Base-by-base conservation (phyloP, 352 stramenopile genomes). In the Pythium grandisporangium region DNA sequence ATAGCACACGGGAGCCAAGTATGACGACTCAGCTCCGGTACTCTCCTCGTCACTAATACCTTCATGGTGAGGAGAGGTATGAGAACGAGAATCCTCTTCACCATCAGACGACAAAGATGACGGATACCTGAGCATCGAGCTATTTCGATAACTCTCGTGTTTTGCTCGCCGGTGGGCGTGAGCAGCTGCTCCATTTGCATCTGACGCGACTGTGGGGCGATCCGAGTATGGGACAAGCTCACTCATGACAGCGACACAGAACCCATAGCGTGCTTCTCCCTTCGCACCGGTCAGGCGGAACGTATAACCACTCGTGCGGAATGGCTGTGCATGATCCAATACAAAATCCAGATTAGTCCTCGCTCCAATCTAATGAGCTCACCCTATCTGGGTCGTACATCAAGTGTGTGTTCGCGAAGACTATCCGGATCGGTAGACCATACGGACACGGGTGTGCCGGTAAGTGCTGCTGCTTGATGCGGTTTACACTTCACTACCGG, bases 231-330 rank as follows among this genome's bases (percentile, higher is more conserved):
- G n/a, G 2, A 53, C 40, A n/a, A 84, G 46, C 35, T 79, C 61
- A 32, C 55, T 69, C 49, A 92, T 67, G 13, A 90, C 47, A 10
- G 74, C 56, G 25, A 84, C 66, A 32, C 79, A 93, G 51, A 89
- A 83, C 2, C 79, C 79, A 27, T 93, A 84, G 16, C 90, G 49
- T 6, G 84, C 62, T 51, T 93, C 76, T 12, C 79, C 79, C 60
- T 93, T 93, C 21, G 74, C 78, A 5, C 79, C 79, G 1, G 79
- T 93, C 30, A 93, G 67, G 13, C 75, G 79, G 30, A 89, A 93
- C 5, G 77, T 87, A 46, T 93, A 93, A 0, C 71, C 73, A 23
- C 58, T 80, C 34, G 69, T 84, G 29, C 67, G 61, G 32, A 76
- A 70, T 5, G 60, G 63, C 69, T 81, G n/a, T n/a, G n/a, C n/a